These are phyloP conservation scores for Fusarium humuli DNA, from an alignment of 2,329 filamentous ascomycete genomes.

Conservation along the genomic window DNA sequence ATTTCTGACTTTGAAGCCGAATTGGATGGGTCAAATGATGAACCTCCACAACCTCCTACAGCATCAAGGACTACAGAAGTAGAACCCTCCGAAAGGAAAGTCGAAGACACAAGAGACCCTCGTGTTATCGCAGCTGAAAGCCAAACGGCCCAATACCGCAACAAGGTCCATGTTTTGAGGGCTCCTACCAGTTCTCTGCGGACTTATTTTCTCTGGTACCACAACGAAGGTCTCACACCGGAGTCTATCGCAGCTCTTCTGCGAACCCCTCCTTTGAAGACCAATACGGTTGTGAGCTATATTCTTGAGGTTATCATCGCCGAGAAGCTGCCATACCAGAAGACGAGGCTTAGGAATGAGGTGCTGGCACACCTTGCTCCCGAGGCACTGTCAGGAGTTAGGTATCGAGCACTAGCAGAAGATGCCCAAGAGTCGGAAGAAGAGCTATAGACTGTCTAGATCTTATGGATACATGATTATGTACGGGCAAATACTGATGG, in stretches of 20 bases:
- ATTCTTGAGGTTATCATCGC: conserved; percentile 66
- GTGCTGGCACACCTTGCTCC: conserved; percentile 55
- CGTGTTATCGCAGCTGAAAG: conserved; percentile 59
- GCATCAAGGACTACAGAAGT: not conserved
- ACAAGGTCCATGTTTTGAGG: conserved; percentile 41
- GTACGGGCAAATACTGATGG: not conserved
- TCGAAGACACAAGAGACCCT: conserved; percentile 48
- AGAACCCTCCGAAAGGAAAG: not conserved
- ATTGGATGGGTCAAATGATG: not conserved
- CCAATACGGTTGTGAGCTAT: conserved; percentile 67
- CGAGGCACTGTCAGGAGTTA: conserved; percentile 14
- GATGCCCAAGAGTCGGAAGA: conserved; percentile 10
- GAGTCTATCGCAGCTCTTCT: conserved; percentile 64
- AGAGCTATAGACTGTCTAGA: not conserved
- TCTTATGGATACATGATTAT: not conserved
- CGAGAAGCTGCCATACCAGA: conserved; percentile 64
- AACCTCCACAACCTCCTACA: not conserved
- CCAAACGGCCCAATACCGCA: conserved; percentile 53
- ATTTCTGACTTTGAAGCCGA: conserved; percentile 26
- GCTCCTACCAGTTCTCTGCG: conserved; percentile 57
- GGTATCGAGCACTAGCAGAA: conserved; percentile 48
- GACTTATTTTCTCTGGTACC: conserved; percentile 74
- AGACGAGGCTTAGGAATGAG: conserved; percentile 57
- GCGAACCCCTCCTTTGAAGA: conserved; percentile 69
- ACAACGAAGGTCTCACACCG: conserved; percentile 61